A percentile compares a stretch with the other conserved stretches of the same genome.
Conservation (phyloP, 1,284 basidiomycete genomes). For the Uromyces viciae-fabae region DNA sequence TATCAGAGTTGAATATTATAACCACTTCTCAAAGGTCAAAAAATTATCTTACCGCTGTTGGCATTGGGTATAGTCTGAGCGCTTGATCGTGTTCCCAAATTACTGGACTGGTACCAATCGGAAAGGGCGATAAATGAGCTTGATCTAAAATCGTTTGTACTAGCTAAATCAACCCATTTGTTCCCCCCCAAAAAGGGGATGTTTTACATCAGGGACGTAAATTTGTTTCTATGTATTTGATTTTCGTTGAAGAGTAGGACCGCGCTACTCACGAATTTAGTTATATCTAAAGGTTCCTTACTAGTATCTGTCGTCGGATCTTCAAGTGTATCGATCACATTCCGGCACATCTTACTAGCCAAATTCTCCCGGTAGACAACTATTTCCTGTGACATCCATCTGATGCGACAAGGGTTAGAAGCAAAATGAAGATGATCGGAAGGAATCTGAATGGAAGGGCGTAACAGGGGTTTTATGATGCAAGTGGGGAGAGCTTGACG, state of each 20-base stretch:
- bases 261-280: conserved; percentile 50
- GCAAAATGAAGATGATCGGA: conserved; percentile 67
- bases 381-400: conserved; percentile 93
- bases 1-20: neutral
- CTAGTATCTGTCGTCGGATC: conserved; percentile 48
- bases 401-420: conserved; percentile 88
- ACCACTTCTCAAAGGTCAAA: neutral
- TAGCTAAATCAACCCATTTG: conserved; percentile 65
- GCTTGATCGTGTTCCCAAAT: conserved; percentile 89
- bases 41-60: conserved; percentile 68
- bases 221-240: neutral
- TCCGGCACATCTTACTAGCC: conserved; percentile 90
- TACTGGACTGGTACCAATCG: conserved; percentile 76
- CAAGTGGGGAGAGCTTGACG: conserved; percentile 5
- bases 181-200: no score
- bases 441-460: conserved; percentile 26
- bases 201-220: neutral
- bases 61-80: conserved; percentile 87
- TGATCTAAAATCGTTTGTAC: conserved; percentile 91
- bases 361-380: conserved; percentile 88
- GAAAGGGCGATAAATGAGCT: conserved; percentile 60
- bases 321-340: conserved; percentile 62
- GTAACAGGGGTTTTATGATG: conserved; percentile 33
- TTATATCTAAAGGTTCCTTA: conserved; percentile 49
- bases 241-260: neutral